Conservation (phyloP, 148 eudicot species). For the Dysphania ambrosioides region DNA sequence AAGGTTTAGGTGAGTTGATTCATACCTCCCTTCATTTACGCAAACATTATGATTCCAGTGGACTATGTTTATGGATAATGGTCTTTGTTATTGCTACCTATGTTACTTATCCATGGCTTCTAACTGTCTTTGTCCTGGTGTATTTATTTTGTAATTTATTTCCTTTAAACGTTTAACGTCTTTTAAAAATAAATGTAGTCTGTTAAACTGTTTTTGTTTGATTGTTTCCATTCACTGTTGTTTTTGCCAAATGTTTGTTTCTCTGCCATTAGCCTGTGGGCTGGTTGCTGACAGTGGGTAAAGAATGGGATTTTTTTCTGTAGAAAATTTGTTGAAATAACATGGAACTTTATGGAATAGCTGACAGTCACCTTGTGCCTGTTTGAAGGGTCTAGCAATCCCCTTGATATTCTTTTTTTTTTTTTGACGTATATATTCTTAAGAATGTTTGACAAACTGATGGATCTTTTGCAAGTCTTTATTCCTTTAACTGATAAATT, state of each 20-base stretch:
- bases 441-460: too few relatives aligned
- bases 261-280: background rate
- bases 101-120: background rate
- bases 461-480: too few relatives aligned
- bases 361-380: background rate
- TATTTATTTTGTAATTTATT: too few relatives aligned
- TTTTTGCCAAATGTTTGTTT: background rate
- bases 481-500: too few relatives aligned
- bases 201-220: background rate
- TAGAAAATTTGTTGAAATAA: background rate
- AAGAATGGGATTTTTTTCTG: background rate
- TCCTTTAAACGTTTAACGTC: background rate
- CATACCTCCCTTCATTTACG: too few relatives aligned
- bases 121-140: background rate
- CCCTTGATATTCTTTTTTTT: background rate
- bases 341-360: background rate
- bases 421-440: background rate
- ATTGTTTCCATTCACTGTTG: background rate
- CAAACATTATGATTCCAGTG: background rate
- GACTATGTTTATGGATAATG: background rate
- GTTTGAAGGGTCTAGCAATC: background rate
- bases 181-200: background rate
- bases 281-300: background rate
- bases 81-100: slow-evolving; percentile 7
- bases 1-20: slow-evolving; percentile 67